Evolutionary conservation across 2,329 filamentous ascomycete genomes (phyloP).

Genomic region (Pseudopyricularia cyperi): DNA sequence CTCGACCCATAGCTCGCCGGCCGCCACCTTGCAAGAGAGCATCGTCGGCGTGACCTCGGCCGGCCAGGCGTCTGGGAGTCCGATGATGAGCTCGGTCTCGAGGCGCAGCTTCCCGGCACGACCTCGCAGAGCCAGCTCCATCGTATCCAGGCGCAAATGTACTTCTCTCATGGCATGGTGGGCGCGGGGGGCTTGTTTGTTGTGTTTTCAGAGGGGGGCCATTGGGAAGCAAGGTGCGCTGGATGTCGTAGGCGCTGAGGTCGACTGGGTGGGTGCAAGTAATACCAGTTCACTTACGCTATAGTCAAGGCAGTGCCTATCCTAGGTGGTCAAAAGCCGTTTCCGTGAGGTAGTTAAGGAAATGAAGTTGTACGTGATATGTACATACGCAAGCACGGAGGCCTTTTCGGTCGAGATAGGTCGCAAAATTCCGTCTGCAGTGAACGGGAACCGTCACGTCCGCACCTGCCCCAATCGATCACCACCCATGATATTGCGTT

Average conservation of each 20-base stretch:
- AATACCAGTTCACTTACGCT: too few relatives aligned
- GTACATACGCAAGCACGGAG: too few relatives aligned
- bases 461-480: too few relatives aligned
- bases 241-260: neutral
- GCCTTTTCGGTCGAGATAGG: too few relatives aligned
- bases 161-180: slow-evolving; percentile 1
- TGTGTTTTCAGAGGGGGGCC: neutral
- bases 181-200: neutral
- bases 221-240: neutral
- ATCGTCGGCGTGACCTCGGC: neutral
- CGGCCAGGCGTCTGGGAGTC: neutral
- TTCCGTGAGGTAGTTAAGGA: too few relatives aligned
- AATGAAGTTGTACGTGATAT: too few relatives aligned
- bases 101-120: neutral
- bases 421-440: too few relatives aligned
- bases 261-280: too few relatives aligned
- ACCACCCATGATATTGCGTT: too few relatives aligned
- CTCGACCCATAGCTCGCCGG: slow-evolving; percentile 1
- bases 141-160: neutral
- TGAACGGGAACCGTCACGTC: too few relatives aligned
- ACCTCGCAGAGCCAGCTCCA: slow-evolving; percentile 1
- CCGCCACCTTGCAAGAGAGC: neutral
- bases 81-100: neutral
- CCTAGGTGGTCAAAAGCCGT: too few relatives aligned
- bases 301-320: too few relatives aligned